These are phyloP conservation scores for Akanthomyces uredinophilus DNA, from an alignment of 2,329 filamentous ascomycete species.

Conservation along the genomic window DNA sequence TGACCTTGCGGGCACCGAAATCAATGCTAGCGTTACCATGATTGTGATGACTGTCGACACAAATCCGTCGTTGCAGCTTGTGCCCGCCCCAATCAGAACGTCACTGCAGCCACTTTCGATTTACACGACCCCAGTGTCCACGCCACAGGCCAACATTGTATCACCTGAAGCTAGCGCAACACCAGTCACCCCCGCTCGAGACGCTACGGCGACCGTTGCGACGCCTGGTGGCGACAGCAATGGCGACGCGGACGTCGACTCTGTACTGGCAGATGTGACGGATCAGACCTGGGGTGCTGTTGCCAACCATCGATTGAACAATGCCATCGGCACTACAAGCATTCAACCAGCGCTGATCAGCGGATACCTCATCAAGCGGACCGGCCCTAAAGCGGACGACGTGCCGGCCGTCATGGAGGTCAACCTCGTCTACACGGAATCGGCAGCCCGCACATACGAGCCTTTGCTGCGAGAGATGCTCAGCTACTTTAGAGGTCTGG, in stretches of 20 bases:
- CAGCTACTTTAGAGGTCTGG: slow-evolving; percentile 61
- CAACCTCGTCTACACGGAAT: slow-evolving; percentile 56
- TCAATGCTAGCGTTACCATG: slow-evolving; percentile 46
- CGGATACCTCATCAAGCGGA: slow-evolving; percentile 62
- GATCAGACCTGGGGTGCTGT: slow-evolving; percentile 75
- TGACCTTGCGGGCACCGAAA: slow-evolving; percentile 47
- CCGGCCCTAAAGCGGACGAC: slow-evolving; percentile 51
- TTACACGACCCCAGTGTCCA: slow-evolving; percentile 62
- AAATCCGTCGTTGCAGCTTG: slow-evolving; percentile 56
- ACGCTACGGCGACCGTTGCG: slow-evolving; percentile 33
- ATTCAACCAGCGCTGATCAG: slow-evolving; percentile 54
- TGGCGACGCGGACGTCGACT: slow-evolving; percentile 47
- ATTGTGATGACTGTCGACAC: slow-evolving; percentile 62
- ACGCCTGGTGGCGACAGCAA: slow-evolving; percentile 41
- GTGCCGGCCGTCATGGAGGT: slow-evolving; percentile 58
- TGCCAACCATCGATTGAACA: slow-evolving; percentile 60
- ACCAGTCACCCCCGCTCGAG: slow-evolving; percentile 44
- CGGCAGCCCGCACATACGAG: slow-evolving; percentile 51
- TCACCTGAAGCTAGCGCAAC: slow-evolving; percentile 56
- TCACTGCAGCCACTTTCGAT: slow-evolving; percentile 40
- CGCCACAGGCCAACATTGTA: slow-evolving; percentile 54
- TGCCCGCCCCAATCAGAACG: slow-evolving; percentile 50
- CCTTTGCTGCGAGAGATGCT: slow-evolving; percentile 65
- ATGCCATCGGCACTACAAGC: slow-evolving; percentile 50
- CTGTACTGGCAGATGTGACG: slow-evolving; percentile 64